Evolutionary conservation across 2,329 filamentous ascomycete genomes (phyloP).

Genomic region (Aspergillus clavatus): DNA sequence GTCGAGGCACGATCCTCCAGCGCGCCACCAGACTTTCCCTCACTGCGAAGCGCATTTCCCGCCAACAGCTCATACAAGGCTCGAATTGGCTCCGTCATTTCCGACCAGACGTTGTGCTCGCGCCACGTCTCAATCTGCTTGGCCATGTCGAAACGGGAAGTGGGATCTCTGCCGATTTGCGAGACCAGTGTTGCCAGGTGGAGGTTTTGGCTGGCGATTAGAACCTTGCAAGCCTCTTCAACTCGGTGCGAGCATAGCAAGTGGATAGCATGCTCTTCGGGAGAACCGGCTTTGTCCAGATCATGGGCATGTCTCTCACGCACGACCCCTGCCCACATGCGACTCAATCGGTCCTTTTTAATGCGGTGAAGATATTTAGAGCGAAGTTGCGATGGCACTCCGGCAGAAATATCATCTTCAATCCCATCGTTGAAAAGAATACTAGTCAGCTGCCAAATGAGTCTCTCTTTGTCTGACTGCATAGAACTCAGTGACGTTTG

Average conservation of each 20-base stretch:
- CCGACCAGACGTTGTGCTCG: slow-evolving; percentile 74
- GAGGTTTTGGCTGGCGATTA: slow-evolving; percentile 71
- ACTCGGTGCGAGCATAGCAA: slow-evolving; percentile 74
- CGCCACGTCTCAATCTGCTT: slow-evolving; percentile 82
- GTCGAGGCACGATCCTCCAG: slow-evolving; percentile 74
- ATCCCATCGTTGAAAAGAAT: slow-evolving; percentile 74
- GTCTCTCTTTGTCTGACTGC: slow-evolving; percentile 32
- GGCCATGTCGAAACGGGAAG: slow-evolving; percentile 67
- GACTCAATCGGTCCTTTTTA: slow-evolving; percentile 45
- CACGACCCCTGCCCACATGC: slow-evolving; percentile 40
- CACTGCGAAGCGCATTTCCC: slow-evolving; percentile 78
- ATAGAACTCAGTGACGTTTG: slow-evolving; percentile 25
- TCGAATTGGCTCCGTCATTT: slow-evolving; percentile 78
- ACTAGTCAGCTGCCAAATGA: slow-evolving; percentile 78
- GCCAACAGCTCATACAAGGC: slow-evolving; percentile 85
- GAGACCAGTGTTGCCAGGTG: slow-evolving; percentile 80
- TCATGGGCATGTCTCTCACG: slow-evolving; percentile 63
- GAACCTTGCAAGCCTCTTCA: slow-evolving; percentile 73
- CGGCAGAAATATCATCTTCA: slow-evolving; percentile 42
- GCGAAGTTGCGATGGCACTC: slow-evolving; percentile 37
- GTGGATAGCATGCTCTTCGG: slow-evolving; percentile 79
- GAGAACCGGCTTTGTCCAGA: slow-evolving; percentile 58
- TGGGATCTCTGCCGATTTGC: slow-evolving; percentile 69
- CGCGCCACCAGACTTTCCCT: slow-evolving; percentile 66
- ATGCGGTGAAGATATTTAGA: slow-evolving; percentile 41